Conservation (phyloP, 2,329 filamentous ascomycete species). For the Epichloe amarillans region DNA sequence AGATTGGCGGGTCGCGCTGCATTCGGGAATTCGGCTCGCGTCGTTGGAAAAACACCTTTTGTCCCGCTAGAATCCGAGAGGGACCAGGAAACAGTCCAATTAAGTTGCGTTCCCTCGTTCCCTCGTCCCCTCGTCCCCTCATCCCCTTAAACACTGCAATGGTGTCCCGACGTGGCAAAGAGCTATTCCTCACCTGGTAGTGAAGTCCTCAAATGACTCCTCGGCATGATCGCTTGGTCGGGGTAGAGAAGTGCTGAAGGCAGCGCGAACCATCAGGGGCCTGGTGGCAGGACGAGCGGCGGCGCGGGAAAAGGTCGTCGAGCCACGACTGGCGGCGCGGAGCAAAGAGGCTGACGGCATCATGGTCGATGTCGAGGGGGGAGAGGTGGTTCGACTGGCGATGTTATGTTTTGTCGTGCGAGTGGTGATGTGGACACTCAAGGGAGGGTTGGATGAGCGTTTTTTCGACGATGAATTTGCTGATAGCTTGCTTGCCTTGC, state of each 20-base stretch:
- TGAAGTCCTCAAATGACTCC: slow-evolving; percentile 98
- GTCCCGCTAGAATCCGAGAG: background rate
- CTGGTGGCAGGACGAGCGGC: slow-evolving; percentile 43
- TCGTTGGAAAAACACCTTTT: background rate
- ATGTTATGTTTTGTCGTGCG: background rate
- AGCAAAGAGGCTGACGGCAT: slow-evolving; percentile 58
- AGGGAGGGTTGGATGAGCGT: slow-evolving; percentile 7
- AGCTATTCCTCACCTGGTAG: slow-evolving; percentile 61
- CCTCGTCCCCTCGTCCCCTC: no score
- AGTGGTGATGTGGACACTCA: slow-evolving; percentile 5
- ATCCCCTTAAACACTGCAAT: background rate
- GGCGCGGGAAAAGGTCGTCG: slow-evolving; percentile 50
- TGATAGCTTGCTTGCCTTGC: slow-evolving; percentile 5
- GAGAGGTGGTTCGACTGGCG: background rate
- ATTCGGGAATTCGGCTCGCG: background rate
- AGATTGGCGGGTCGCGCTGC: background rate
- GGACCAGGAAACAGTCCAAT: background rate
- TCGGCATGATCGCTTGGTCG: slow-evolving; percentile 59
- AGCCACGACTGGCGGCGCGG: slow-evolving; percentile 57
- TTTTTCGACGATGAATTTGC: slow-evolving; percentile 16
- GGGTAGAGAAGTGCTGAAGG: slow-evolving; percentile 50
- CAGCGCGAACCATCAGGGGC: slow-evolving; percentile 42
- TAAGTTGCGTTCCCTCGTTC: background rate
- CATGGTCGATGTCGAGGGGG: slow-evolving; percentile 12
- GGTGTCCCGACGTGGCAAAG: background rate